Conservation (phyloP, 202 grass and related monocot species). For the Cymbopogon flexuosus region DNA sequence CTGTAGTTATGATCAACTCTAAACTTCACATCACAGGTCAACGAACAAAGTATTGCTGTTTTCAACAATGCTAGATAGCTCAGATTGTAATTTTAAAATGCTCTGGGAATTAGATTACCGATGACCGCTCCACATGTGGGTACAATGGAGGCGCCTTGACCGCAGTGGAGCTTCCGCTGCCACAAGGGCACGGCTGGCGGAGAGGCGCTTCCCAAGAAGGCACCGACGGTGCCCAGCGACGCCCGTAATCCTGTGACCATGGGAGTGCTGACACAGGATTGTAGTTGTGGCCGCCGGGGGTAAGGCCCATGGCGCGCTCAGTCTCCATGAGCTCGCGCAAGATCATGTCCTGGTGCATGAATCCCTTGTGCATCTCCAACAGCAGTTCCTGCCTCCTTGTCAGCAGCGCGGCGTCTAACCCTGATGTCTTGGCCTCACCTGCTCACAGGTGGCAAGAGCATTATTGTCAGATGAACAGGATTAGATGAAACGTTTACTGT, state of each 20-base stretch:
- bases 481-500: neutral
- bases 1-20: neutral
- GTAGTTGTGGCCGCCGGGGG: neutral
- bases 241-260: neutral
- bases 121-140: slow-evolving; percentile 25
- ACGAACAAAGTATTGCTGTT: neutral
- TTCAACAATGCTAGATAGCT: neutral
- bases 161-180: neutral
- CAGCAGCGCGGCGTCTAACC: too few relatives aligned
- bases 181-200: neutral
- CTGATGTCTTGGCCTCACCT: too few relatives aligned
- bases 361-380: neutral
- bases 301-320: slow-evolving; percentile 22
- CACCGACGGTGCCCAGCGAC: neutral
- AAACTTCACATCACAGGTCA: neutral
- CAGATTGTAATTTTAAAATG: neutral
- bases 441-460: too few relatives aligned
- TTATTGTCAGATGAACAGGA: too few relatives aligned
- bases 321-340: slow-evolving; percentile 26
- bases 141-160: neutral
- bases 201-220: neutral
- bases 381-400: too few relatives aligned
- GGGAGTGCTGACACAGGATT: neutral
- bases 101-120: neutral
- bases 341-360: slow-evolving; percentile 27